These are phyloP conservation scores for Magnaporthiopsis incrustans DNA, from an alignment of 2,329 filamentous ascomycete genomes.

Conservation along the genomic window DNA sequence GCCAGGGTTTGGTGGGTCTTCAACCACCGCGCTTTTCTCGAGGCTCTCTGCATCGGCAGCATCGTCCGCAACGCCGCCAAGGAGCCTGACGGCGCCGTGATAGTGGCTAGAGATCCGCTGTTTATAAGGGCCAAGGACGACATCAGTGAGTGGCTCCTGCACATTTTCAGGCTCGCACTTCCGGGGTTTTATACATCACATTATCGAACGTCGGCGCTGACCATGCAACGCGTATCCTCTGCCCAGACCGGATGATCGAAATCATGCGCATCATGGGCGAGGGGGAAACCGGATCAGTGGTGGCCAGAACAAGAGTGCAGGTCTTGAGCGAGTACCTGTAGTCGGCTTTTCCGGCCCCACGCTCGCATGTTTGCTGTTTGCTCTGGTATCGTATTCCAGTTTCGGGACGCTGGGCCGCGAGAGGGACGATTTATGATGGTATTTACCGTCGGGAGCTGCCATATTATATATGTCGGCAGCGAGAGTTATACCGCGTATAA, in stretches of 20 bases:
- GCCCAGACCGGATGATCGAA: slow-evolving; percentile 50
- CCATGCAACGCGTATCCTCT: neutral
- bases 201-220: neutral
- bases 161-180: slow-evolving; percentile 8
- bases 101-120: slow-evolving; percentile 43
- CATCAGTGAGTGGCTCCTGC: slow-evolving; percentile 41
- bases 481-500: no score
- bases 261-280: slow-evolving; percentile 54
- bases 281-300: slow-evolving; percentile 46
- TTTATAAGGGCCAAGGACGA: slow-evolving; percentile 52
- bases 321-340: slow-evolving; percentile 47
- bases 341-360: neutral
- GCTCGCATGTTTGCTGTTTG: no score
- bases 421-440: no score
- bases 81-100: slow-evolving; percentile 37
- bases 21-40: slow-evolving; percentile 71
- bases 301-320: slow-evolving; percentile 50
- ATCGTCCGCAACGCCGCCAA: slow-evolving; percentile 44
- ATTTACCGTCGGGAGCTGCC: no score
- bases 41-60: slow-evolving; percentile 61
- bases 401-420: no score
- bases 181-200: neutral
- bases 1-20: slow-evolving; percentile 80
- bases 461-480: no score
- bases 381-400: no score